These are phyloP conservation scores for Beauveria pseudobassiana DNA, from an alignment of 2,329 filamentous ascomycete genomes.

Conservation along the genomic window DNA sequence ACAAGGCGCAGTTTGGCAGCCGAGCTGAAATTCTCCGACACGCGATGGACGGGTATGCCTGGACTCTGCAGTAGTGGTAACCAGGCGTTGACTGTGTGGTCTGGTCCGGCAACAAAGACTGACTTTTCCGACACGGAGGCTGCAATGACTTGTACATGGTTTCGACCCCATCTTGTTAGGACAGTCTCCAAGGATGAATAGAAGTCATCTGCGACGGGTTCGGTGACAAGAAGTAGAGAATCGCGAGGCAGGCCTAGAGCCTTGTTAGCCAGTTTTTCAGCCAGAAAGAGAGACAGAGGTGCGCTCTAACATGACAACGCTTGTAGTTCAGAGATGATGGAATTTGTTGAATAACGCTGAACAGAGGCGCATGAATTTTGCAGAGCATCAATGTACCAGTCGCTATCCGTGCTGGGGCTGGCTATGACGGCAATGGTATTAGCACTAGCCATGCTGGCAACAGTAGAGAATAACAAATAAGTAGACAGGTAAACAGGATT, in stretches of 20 bases:
- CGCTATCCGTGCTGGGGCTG: not conserved
- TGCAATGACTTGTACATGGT: not conserved
- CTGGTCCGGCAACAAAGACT: not conserved
- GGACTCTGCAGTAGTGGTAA: not conserved
- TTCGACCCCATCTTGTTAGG: not conserved
- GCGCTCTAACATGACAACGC: not conserved
- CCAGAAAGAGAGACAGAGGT: not conserved
- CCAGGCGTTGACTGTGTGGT: not conserved
- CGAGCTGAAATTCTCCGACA: not conserved
- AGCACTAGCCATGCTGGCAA: not conserved
- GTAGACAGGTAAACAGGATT: no score
- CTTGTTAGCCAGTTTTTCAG: not conserved
- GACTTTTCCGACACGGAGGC: not conserved
- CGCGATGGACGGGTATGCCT: not conserved
- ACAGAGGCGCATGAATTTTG: not conserved
- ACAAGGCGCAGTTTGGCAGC: slow-evolving; percentile 42
- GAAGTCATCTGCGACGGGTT: not conserved
- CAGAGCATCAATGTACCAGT: not conserved
- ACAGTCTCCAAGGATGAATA: not conserved
- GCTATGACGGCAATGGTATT: not conserved
- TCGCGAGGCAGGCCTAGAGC: not conserved
- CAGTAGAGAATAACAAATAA: no score
- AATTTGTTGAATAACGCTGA: not conserved
- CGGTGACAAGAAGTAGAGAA: not conserved
- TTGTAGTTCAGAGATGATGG: not conserved